Evolutionary conservation across 2,329 filamentous ascomycete genomes (phyloP).

Genomic region (Tolypocladium capitatum): DNA sequence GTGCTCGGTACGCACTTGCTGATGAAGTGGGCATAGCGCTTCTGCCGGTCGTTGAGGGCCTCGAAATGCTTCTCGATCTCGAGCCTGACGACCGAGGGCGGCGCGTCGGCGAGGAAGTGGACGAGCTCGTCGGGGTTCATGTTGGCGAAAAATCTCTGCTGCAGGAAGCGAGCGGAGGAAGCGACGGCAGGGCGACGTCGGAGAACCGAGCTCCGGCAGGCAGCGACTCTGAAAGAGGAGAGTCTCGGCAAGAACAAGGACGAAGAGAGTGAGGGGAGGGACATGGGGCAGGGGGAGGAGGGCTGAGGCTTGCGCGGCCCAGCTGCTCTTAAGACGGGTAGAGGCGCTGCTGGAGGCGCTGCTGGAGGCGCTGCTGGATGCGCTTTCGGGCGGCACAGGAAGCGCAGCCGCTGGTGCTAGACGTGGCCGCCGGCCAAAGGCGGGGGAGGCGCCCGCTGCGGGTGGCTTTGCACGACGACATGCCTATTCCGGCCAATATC

Average conservation of each 20-base stretch:
- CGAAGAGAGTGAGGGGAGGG: conserved; percentile 14
- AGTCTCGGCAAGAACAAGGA: conserved; percentile 22
- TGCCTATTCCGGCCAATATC: neutral
- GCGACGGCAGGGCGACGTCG: conserved; percentile 10
- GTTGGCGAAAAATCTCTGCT: conserved; percentile 14
- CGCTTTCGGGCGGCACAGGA: neutral
- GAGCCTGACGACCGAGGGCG: conserved; percentile 75
- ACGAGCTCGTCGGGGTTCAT: conserved; percentile 49
- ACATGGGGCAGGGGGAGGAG: conserved; percentile 13
- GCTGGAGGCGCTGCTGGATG: neutral
- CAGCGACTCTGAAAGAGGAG: conserved; percentile 16
- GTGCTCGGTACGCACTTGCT: conserved; percentile 45
- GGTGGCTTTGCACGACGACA: neutral
- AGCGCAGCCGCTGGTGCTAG: neutral
- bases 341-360: neutral
- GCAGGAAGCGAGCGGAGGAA: conserved; percentile 2
- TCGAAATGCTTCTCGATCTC: conserved; percentile 92
- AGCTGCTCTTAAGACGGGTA: neutral
- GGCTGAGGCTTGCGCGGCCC: conserved; percentile 2
- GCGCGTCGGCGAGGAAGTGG: conserved; percentile 83
- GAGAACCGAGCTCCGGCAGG: conserved; percentile 10
- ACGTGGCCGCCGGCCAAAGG: neutral
- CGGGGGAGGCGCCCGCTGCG: neutral
- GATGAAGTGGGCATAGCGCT: conserved; percentile 85
- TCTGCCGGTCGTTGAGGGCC: conserved; percentile 58